Evolutionary conservation across 2,329 filamentous ascomycete species (phyloP), one percentile per base, ranked within the genome.

Genomic region (Podosphaera aphanis): DNA sequence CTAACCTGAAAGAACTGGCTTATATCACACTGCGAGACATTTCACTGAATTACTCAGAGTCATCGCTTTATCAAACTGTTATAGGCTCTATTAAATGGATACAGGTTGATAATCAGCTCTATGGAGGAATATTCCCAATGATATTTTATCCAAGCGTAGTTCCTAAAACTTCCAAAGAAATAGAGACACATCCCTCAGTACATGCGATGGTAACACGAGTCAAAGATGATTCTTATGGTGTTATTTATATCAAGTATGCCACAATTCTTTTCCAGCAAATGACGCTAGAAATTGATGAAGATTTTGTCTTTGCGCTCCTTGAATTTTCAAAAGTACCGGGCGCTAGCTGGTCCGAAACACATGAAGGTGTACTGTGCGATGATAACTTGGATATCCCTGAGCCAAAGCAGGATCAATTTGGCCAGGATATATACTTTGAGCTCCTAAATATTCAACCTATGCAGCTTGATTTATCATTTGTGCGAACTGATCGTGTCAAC

Each of bases 221-320:
- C 60, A 98, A 98, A 65, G 90, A 98, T 57, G 88, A 98, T 57
- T 93, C 86, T 0, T 98, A 95, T 58, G 90, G 90, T 56, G 90
- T 98, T 19, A 67, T 94, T 8, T 98, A 98, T 63, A 86, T 98
- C 70, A 98, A 98, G 62, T 98, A 98, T 61, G 88, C 90, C 19
- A 93, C 88, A 0, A 63, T 98, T 40, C 66, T 98, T 27, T 66
- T 98, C 40, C 90, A 98, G 61, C 86, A 98, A 61, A 94, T 98
- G 86, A 98, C 90, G 0, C 70, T 98, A 2, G 90, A 98, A 55
- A 77, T 98, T 43, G 90, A 98, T 52, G 90, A 98, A 57, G 90
- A 98, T 60, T 98, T 98, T 63, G 86, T 98, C 47, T 93, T 93
- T 60, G 86, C 90, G 0, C 73, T 98, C 50, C 67, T 98, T 1